Conservation (phyloP, 2,329 filamentous ascomycete genomes). For the Sarocladium kiliense region DNA sequence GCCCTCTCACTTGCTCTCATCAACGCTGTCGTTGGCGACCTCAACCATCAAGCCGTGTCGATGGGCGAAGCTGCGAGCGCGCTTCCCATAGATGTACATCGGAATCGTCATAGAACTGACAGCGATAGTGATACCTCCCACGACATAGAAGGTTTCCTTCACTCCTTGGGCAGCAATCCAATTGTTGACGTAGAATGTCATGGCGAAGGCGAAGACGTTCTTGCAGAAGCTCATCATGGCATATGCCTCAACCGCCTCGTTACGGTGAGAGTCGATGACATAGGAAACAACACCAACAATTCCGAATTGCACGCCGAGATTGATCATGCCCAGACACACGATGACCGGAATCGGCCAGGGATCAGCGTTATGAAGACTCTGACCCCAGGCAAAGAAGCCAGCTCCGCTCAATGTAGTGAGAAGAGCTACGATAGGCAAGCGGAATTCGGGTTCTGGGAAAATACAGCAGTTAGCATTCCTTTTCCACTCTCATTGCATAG, state of each 20-base stretch:
- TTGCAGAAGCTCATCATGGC: conserved; percentile 33
- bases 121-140: conserved; percentile 10
- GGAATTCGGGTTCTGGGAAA: conserved; percentile 29
- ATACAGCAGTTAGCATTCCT: not conserved
- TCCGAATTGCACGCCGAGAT: conserved; percentile 17
- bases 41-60: conserved; percentile 82
- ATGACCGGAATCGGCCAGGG: conserved; percentile 24
- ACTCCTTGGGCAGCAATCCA: conserved; percentile 31
- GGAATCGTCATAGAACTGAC: conserved; percentile 71
- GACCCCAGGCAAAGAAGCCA: conserved; percentile 30
- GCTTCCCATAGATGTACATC: conserved; percentile 92
- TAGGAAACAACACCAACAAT: conserved; percentile 31
- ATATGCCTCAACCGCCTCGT: conserved; percentile 30
- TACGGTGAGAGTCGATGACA: conserved; percentile 31
- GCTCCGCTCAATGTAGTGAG: conserved; percentile 28
- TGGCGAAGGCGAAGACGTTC: conserved; percentile 30
- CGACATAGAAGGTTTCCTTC: conserved; percentile 12
- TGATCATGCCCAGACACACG: conserved; percentile 16
- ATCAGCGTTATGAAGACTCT: conserved; percentile 16
- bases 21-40: conserved; percentile 8
- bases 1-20: not conserved
- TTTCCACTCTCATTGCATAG: not conserved
- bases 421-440: conserved; percentile 28
- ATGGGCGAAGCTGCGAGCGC: conserved; percentile 93
- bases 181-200: conserved; percentile 33